Percentiles rank a stretch among this genome's conserved stretches.
Evolutionary conservation across 2,329 filamentous ascomycete genomes (phyloP).

Genomic region (Trichothecium sympodiale): DNA sequence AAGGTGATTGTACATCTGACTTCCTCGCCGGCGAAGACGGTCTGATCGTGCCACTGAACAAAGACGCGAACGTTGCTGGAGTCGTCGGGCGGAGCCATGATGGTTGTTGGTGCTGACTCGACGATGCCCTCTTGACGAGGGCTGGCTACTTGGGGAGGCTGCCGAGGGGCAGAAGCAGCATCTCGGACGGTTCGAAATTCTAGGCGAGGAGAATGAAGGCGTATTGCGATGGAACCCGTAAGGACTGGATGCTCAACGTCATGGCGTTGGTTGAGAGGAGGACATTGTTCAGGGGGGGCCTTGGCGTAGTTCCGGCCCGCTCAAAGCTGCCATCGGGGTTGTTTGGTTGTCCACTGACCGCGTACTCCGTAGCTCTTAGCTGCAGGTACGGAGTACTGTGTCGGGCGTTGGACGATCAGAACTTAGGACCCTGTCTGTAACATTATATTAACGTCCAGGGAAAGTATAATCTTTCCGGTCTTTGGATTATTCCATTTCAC

Average conservation of each 20-base stretch:
- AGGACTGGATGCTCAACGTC: conserved; percentile 14
- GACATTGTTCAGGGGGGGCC: conserved; percentile 4
- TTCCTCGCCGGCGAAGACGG: conserved; percentile 92
- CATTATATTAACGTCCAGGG: too few species aligned
- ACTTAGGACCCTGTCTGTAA: too few species aligned
- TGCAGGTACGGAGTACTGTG: too few species aligned
- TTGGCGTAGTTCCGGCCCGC: conserved; percentile 7
- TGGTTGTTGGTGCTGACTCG: conserved; percentile 12
- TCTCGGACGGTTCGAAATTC: conserved; percentile 10
- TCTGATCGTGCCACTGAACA: conserved; percentile 87
- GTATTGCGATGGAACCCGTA: conserved; percentile 7
- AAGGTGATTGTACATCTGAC: conserved; percentile 95
- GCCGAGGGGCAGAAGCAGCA: conserved; percentile 17
- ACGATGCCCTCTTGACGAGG: conserved; percentile 16
- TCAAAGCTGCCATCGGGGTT: conserved; percentile 1
- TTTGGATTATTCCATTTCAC: too few species aligned
- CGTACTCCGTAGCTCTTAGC: too few species aligned
- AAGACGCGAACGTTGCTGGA: conserved; percentile 79
- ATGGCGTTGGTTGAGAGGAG: conserved; percentile 16
- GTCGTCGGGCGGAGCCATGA: conserved; percentile 35
- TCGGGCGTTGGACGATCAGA: too few species aligned
- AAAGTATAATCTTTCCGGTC: too few species aligned
- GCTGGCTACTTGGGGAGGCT: conserved; percentile 14
- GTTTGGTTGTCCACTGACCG: too few species aligned
- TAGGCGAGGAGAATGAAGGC: too few species aligned